Percentiles rank a stretch among this genome's conserved stretches.
These are phyloP conservation scores for Bocquillonia castaneifolia DNA, from an alignment of 441 rosid genomes.

Conservation along the genomic window DNA sequence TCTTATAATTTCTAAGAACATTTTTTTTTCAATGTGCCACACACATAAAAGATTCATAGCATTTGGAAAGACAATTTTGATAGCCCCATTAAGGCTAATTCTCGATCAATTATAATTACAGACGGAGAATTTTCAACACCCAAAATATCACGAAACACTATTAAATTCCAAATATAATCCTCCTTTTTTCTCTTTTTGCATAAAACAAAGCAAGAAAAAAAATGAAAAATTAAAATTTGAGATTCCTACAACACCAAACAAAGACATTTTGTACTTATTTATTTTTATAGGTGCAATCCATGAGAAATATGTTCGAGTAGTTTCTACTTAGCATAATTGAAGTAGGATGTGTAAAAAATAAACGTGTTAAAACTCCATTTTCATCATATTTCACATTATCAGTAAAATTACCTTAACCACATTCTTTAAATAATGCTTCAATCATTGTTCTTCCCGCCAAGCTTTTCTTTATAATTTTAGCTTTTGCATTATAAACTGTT, in stretches of 20 bases:
- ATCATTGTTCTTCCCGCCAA: no score
- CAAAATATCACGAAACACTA: neutral
- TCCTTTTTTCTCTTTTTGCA: no score
- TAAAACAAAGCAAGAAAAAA: no score
- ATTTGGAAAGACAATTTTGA: neutral
- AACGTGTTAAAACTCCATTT: neutral
- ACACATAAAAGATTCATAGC: neutral
- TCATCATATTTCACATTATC: no score
- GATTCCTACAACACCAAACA: no score
- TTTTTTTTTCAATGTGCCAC: neutral
- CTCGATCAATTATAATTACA: neutral
- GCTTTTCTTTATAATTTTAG: no score
- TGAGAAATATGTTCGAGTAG: neutral
- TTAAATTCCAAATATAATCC: no score
- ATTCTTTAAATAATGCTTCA: no score
- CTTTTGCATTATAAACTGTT: no score
- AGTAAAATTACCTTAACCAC: no score
- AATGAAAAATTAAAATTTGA: no score
- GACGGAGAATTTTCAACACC: neutral
- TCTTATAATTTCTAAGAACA: neutral
- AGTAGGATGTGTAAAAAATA: neutral
- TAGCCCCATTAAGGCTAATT: neutral
- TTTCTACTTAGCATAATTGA: neutral
- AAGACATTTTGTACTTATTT: neutral
- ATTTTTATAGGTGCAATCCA: neutral